Evolutionary conservation across 805 yeast genomes (phyloP).

Genomic region (Candida jianshihensis): DNA sequence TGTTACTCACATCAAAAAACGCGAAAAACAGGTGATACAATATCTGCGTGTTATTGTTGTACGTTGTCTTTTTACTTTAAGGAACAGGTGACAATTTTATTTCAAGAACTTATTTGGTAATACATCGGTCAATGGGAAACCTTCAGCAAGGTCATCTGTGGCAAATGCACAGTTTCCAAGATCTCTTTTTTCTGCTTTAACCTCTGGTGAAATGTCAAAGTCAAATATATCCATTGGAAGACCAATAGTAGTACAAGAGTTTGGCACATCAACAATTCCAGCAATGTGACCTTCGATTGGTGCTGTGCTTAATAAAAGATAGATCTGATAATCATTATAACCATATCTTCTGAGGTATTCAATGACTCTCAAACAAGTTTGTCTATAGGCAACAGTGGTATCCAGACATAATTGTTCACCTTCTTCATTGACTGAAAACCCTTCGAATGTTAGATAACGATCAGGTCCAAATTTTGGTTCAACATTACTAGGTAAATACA

Average conservation of each 20-base stretch:
- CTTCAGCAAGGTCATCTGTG: constrained; percentile 5
- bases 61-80: too few relatives aligned
- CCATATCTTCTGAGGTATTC: constrained; percentile 44
- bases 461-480: constrained; percentile 42
- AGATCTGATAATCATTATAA: constrained; percentile 44
- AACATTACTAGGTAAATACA: constrained; percentile 43
- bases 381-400: constrained; percentile 45
- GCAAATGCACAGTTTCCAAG: constrained; percentile 35
- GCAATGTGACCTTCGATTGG: constrained; percentile 49
- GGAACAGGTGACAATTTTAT: too few relatives aligned
- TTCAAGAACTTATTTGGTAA: constrained; percentile 11
- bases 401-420: constrained; percentile 40
- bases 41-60: too few relatives aligned
- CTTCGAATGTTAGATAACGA: constrained; percentile 45
- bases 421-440: constrained; percentile 42
- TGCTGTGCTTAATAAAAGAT: constrained; percentile 37
- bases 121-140: constrained; percentile 11
- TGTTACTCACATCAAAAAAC: too few relatives aligned
- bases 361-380: constrained; percentile 41
- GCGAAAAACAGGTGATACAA: too few relatives aligned
- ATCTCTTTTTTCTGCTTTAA: constrained; percentile 21
- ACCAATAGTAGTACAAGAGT: constrained; percentile 45
- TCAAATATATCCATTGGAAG: constrained; percentile 46
- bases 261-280: constrained; percentile 46
- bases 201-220: constrained; percentile 39